Evolutionary conservation across 176 grass and related monocot species (phyloP), one percentile per base, ranked within the genome.

Genomic region (Leersia perrieri): DNA sequence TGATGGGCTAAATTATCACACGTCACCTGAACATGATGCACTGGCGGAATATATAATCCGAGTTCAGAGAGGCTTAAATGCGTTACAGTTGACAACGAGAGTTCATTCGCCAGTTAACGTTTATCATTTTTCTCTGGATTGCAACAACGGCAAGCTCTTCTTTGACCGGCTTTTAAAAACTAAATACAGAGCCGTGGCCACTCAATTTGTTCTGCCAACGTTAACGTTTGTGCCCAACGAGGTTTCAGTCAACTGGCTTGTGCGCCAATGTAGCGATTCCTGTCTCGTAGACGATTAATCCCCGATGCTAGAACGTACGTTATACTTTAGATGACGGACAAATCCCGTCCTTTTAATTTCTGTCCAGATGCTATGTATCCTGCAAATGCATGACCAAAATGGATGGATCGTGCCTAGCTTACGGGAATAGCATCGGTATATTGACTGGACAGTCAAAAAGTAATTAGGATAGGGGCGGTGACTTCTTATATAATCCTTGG

Each of bases 201-300:
- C 42, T 11, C 47, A 51, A 51, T 42, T 73, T 78, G 74, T 78
- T 83, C 66, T 87, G 72, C 41, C 73, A 83, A 82, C 66, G 58
- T 82, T 82, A 76, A 33, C 66, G 28, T 31, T 88, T 83, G 63
- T 78, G 33, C 0, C 42, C 6, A 65, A 32, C 55, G 51, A 82
- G 33, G 66, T 83, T 77, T 27, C 27, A 26, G 79, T 78, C 73
- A 72, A 64, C 66, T 78, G 26, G 33, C 18, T 87, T 78, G 41
- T 16, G 41, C 58, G 33, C 42, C 74, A 72, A 78, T 76, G 33
- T 33, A 65, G 27, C 39, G 74, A 72, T 25, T n/a, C 18, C 18
- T 61, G 33, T 78, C 22, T 20, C 73, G 41, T 72, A 60, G 66
- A 66, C 66, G 60, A 72, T 20, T 73, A 35, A 55, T 72, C 31